Base-by-base conservation (phyloP, 2,329 filamentous ascomycete genomes). In the Claviceps pazoutovae region DNA sequence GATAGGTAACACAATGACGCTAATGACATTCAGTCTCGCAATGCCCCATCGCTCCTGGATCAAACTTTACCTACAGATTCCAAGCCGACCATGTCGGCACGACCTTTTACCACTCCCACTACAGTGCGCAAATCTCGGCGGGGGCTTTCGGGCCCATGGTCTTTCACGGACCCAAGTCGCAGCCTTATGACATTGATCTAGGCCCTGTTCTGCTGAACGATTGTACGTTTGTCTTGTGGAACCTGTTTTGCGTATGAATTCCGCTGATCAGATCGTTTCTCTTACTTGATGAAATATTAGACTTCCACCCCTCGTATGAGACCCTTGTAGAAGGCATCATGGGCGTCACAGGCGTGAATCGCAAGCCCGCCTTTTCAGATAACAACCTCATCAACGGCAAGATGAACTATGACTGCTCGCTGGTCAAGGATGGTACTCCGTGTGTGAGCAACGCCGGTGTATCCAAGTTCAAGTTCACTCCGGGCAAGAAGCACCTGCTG, bases 41-140 rank as follows among this genome's bases (percentile, higher is more conserved):
- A 56, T 78, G 75, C 52, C 74, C 74, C 0, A 66, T 73, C 21
- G 67, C 77, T 0, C 74, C 76, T 0, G 76, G 75, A 0, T 58
- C 73, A 5, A 68, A 68, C 1, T 70, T 72, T 45, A 80, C 74
- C 1, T 85, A 85, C 64, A 73, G 63, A 2, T 84, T 76, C 66
- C 69, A 70, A 44, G 77, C 74, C 3, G 76, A 72, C 0, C 69
- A 75, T 57, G 75, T 79, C 61, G 76, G 80, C 9, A 67, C 73
- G 0, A 69, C 69, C 2, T 82, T 76, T 76, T 83, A 82, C 51
- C 81, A 84, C 60, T 78, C 74, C 1, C 80, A 84, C 60, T 77
- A 76, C 57, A 68, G 68, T 3, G 59, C 71, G 0, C 70, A 73
- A 53, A 63, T 66, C 0, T 73, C 67, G 63, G 71, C 82, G 51